These are phyloP conservation scores for Yamadazyma insecticola DNA, from an alignment of 805 yeast species.

Conservation along the genomic window DNA sequence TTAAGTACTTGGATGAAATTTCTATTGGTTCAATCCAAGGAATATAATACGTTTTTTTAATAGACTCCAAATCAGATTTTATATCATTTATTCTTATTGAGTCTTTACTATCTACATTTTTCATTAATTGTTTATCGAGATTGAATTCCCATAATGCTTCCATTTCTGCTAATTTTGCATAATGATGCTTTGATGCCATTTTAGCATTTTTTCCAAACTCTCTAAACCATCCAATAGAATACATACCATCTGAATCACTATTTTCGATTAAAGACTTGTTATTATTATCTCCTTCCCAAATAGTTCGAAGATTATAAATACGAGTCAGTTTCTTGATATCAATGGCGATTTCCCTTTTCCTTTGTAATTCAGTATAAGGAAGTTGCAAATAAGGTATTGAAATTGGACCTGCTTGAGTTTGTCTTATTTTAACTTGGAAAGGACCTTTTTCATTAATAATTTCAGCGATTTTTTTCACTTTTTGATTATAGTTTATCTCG, in stretches of 20 bases:
- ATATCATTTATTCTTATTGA: neutral
- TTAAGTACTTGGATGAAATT: slow-evolving; percentile 6
- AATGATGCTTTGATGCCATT: slow-evolving; percentile 24
- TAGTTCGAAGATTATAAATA: slow-evolving; percentile 16
- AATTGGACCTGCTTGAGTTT: slow-evolving; percentile 29
- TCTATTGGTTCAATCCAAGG: slow-evolving; percentile 9
- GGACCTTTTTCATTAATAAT: slow-evolving; percentile 34
- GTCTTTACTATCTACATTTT: slow-evolving; percentile 3
- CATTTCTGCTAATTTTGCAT: slow-evolving; percentile 19
- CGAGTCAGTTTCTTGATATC: slow-evolving; percentile 28
- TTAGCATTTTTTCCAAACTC: slow-evolving; percentile 4
- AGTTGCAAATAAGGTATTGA: slow-evolving; percentile 22
- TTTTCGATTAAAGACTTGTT: slow-evolving; percentile 7
- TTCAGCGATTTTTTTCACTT: slow-evolving; percentile 14
- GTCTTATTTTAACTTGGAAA: slow-evolving; percentile 22
- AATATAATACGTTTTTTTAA: neutral
- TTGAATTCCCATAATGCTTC: slow-evolving; percentile 36
- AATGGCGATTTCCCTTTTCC: slow-evolving; percentile 23
- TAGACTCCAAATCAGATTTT: neutral
- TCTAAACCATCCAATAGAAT: slow-evolving; percentile 16
- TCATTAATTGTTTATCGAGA: slow-evolving; percentile 10
- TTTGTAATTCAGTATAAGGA: slow-evolving; percentile 18
- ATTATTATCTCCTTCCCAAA: slow-evolving; percentile 21
- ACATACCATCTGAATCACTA: slow-evolving; percentile 23
- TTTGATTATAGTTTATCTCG: slow-evolving; percentile 25